Percentiles rank a stretch among this genome's conserved stretches.
phyloP scores from a whole-genome alignment of 345 rosid genomes.

The Camelina neglecta region DNA sequence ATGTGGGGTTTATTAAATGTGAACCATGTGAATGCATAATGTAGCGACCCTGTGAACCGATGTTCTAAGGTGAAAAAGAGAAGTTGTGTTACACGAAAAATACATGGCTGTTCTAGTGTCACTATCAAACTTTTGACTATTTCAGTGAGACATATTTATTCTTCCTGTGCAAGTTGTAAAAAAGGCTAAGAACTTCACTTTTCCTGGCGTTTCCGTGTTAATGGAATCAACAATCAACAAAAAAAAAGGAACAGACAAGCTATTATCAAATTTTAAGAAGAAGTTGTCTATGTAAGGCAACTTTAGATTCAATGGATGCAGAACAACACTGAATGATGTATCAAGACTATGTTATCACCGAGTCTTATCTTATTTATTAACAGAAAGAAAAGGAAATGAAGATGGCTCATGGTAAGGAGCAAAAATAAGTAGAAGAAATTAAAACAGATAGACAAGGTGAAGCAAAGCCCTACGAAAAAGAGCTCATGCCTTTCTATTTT shows the following conservation, averaged over 20 bases:
- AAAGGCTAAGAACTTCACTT: conserved; percentile 21
- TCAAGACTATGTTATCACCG: conserved; percentile 34
- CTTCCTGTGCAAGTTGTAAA: conserved; percentile 37
- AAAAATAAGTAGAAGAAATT: conserved; percentile 29
- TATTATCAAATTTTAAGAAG: conserved; percentile 31
- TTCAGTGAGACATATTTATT: conserved; percentile 16
- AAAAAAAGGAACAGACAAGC: conserved; percentile 38
- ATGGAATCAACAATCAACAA: conserved; percentile 36
- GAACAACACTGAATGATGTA: conserved; percentile 16
- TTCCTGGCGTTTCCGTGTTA: conserved; percentile 29
- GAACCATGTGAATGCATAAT: conserved; percentile 20
- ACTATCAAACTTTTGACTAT: conserved; percentile 38
- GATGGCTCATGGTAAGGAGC: conserved; percentile 24
- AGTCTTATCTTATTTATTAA: conserved; percentile 26
- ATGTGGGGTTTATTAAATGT: neutral
- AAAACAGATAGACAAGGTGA: conserved; percentile 38
- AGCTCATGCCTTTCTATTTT: conserved; percentile 35
- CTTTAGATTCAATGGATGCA: conserved; percentile 29
- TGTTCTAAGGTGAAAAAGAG: conserved; percentile 16
- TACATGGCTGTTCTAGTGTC: conserved; percentile 36
- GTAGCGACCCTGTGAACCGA: neutral
- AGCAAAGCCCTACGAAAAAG: conserved; percentile 26
- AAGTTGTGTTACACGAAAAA: conserved; percentile 12
- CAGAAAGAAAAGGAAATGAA: conserved; percentile 25
- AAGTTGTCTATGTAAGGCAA: conserved; percentile 39